Base-by-base conservation (phyloP, 2,329 filamentous ascomycete genomes). In the Didymellaceae sp. region DNA sequence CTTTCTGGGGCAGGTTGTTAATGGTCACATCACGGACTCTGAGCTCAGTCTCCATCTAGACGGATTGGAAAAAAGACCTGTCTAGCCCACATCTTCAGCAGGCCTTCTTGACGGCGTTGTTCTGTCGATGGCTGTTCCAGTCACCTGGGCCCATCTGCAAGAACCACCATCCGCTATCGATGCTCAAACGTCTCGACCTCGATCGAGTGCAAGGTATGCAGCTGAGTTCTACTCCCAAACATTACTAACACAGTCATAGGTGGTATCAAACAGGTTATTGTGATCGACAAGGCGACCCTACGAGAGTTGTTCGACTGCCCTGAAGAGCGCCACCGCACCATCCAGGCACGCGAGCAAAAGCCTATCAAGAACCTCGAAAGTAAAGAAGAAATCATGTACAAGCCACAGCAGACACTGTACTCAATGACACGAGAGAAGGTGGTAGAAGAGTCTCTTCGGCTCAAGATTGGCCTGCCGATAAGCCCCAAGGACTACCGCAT, bases 401-500 rank as follows among this genome's bases (percentile, higher is more conserved):
- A n/a, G n/a, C n/a, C n/a, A n/a, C n/a, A n/a, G n/a, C n/a, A n/a
- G n/a, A n/a, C n/a, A n/a, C n/a, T n/a, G n/a, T n/a, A n/a, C n/a
- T n/a, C n/a, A n/a, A n/a, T n/a, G n/a, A n/a, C n/a, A n/a, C n/a
- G n/a, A n/a, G n/a, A n/a, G 32, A 6, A 21, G 18, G 51, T 14
- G 22, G 17, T 7, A 20, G 5, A 8, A 11, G 11, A 25, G 10
- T 45, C 48, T 2, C 14, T 59, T 1, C 3, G 42, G 3, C 33
- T 62, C 4, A 60, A 56, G 28, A 40, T 48, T 10, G 17, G 4
- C 0, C 43, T 62, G 1, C 32, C 57, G 45, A 34, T 57, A 2
- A 54, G 52, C 26, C 40, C 55, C 7, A 31, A 31, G 17, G 49
- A 54, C 1, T 61, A 57, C 32, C 47, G 47, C n/a, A 45, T 59